Base-by-base conservation (phyloP, 768 basidiomycete genomes). In the Rhodocollybia butyracea region DNA sequence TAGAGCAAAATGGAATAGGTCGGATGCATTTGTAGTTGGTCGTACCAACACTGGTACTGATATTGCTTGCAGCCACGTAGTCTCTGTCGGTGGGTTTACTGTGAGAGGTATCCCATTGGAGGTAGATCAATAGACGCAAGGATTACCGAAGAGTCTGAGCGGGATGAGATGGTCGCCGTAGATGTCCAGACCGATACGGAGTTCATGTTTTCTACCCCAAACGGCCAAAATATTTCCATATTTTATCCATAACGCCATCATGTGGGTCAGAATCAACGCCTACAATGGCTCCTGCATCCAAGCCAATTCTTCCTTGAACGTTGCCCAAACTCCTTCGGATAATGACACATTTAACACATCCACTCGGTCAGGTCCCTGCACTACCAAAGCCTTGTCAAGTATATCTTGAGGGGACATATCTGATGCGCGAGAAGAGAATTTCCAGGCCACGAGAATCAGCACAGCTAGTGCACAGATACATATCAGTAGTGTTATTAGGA, bases 191-290 rank as follows among this genome's bases (percentile, higher is more conserved):
- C 75, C 4, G 88, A 77, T 12, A 88, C 79, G 13, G 69, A 73
- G 58, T 81, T 79, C 51, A 92, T 61, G 12, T 65, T 69, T 31
- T 74, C 73, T 29, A 91, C 77, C 86, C 81, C 79, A 87, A 85
- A 31, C 86, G 76, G 2, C 88, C 89, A 17, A 90, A 55, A 2
- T 78, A 72, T 68, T 86, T 90, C 84, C 85, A 87, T 29, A 82
- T 56, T 42, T 68, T 68, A n/a, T 64, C 58, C 43, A 83, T 56
- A 5, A 82, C 36, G 29, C 73, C 72, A 54, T 88, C 73, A 7
- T 74, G 70, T 8, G 68, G 61, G 27, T 72, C 69, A 11, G 70
- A 69, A 52, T 81, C 80, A 12, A 88, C 77, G 1, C 81, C 85
- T 13, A 88, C 70, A 19, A 83, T 70, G 8, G 74, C 65, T 2